Conservation (phyloP, 225 moss, liverwort and hornwort species). For the Pseudoscleropodium purum region DNA sequence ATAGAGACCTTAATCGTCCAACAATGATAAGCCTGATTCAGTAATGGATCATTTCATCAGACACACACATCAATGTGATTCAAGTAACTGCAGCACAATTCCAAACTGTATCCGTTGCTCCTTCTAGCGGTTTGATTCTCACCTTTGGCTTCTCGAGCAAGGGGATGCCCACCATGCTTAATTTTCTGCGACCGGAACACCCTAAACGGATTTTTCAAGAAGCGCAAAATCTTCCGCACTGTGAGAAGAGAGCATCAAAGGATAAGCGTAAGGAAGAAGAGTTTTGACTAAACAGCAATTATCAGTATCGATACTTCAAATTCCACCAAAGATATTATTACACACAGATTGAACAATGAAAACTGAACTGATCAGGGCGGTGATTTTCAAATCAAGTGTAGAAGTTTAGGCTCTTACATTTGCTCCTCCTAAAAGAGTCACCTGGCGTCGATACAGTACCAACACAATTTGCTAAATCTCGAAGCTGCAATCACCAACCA, state of each 20-base stretch:
- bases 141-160: background rate
- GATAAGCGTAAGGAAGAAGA: background rate
- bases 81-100: background rate
- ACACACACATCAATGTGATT: no score
- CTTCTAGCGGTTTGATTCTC: background rate
- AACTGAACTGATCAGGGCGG: background rate
- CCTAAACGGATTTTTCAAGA: background rate
- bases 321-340: background rate
- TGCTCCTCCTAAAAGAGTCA: background rate
- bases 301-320: background rate
- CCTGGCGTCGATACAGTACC: background rate
- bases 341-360: background rate
- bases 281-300: background rate
- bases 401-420: background rate
- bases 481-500: constrained; percentile 3
- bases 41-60: background rate
- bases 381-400: background rate
- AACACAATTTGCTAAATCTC: constrained; percentile 1
- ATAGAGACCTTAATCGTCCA: background rate
- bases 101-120: background rate
- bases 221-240: background rate
- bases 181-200: background rate
- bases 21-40: background rate
- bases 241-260: background rate
- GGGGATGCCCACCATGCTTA: background rate